Base-by-base conservation (phyloP, 495 filamentous ascomycete species). In the Penicillium manginii region DNA sequence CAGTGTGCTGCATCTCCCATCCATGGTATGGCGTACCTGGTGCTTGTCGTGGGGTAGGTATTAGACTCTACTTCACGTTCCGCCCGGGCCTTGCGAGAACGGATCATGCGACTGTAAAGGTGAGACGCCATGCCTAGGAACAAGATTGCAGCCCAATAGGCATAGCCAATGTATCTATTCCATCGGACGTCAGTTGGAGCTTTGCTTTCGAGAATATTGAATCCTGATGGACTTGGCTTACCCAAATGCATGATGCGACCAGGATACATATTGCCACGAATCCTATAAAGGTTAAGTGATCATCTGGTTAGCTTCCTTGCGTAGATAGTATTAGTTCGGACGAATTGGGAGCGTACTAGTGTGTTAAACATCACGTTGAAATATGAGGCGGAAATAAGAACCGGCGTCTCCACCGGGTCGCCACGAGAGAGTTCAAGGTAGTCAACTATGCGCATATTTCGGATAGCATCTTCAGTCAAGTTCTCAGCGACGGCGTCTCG, bases 201-300 rank as follows among this genome's bases (percentile, higher is more conserved):
- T 29, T 59, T 49, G 58, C 14, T 37, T n/a, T 14, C 22, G n/a
- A n/a, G 17, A 21, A 1, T 4, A 2, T 3, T 10, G 33, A 31
- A 11, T 4, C 15, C 10, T 9, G 8, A 17, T 2, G 4, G 17
- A 37, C 35, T 23, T 39, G 42, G 50, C 69, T 39, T 64, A 77
- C 73, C 74, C 70, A 58, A 69, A 77, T 21, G 67, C 65, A 60
- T 70, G 69, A 55, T 78, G 73, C 7, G 66, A 67, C 73, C 75
- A 77, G 17, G 49, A 61, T 33, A 72, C 71, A 35, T 66, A 73
- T 55, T 75, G 59, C 73, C 69, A 74, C 23, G 68, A 63, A 37
- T 73, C 65, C 73, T 77, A 58, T 29, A 15, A 3, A 48, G 4
- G 10, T 22, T 46, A 18, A 26, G 26, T 14, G 39, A 45, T 9